Evolutionary conservation across 1,284 basidiomycete species (phyloP), one percentile per base, ranked within the genome.

Genomic region (Rugosomyces carneus): DNA sequence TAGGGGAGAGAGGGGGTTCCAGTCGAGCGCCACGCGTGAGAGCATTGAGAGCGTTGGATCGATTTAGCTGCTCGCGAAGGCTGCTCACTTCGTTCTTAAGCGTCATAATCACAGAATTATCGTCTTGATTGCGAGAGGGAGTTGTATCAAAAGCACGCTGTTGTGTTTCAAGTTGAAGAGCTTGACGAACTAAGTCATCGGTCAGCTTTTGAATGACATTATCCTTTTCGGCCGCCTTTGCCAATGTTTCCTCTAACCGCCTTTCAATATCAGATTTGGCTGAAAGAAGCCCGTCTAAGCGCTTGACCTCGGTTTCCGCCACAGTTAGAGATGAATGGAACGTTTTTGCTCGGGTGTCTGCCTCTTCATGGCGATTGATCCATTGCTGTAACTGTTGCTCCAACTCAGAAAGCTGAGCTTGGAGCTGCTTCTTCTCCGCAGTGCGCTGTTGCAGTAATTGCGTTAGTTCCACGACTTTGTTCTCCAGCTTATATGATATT

Each of bases 381-480:
- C 93, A 96, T 45, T 81, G 78, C 50, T 83, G 78, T 37, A 99
- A 71, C 62, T 95, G 90, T 50, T 83, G 78, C 68, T 98, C 92
- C 35, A 98, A 74, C 40, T 87, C 81, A 16, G 72, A 66, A 32
- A 99, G 73, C 59, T 84, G 83, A 23, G 68, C 69, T 53, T 88
- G 83, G 32, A 99, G 72, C 50, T 84, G 84, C 68, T 93, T 95
- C 73, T 92, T 95, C 71, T 99, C 95, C 53, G 81, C 80, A 7
- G 86, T 94, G 34, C 95, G 84, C 61, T 80, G 87, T 66, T 99
- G 96, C 13, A 99, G 76, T n/a, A 73, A 84, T 64, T 99, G 96
- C 0, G 96, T 99, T 56, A 99, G 86, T 64, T 99, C 95, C 49
- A 99, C 92, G 40, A 99, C 96, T 71, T 99, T 99, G 78, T 99